Evolutionary conservation across 257 asterid species (phyloP).

Genomic region (Striga asiatica): DNA sequence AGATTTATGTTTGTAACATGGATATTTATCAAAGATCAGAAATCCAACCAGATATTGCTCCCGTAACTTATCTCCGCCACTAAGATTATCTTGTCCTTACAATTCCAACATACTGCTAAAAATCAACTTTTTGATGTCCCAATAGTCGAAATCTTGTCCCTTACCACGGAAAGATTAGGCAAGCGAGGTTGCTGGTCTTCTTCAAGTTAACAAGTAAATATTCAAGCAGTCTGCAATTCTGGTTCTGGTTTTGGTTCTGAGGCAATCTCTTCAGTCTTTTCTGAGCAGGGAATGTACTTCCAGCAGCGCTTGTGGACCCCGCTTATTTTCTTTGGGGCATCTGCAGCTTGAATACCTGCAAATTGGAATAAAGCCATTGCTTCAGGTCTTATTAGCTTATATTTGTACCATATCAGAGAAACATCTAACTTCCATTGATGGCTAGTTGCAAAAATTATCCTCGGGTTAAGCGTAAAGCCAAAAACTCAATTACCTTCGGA

Average conservation of each 20-base stretch:
- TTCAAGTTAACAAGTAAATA: not conserved
- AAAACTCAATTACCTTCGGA: not conserved
- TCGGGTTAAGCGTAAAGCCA: no score
- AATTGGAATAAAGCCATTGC: not conserved
- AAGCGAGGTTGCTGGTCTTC: no score
- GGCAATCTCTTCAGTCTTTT: slow-evolving; percentile 28
- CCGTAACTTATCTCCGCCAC: no score
- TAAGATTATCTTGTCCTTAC: no score
- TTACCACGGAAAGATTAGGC: no score
- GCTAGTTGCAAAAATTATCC: not conserved
- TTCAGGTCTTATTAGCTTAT: not conserved
- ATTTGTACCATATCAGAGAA: not conserved
- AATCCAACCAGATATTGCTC: no score
- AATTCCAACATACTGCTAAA: no score
- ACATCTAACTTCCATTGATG: not conserved
- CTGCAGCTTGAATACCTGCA: slow-evolving; percentile 65
- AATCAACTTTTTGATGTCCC: no score
- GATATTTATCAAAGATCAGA: no score
- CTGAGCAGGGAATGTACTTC: slow-evolving; percentile 50
- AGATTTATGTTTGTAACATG: no score
- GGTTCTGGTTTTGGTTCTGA: no score
- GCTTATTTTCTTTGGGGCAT: slow-evolving; percentile 87
- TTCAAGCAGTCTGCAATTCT: slow-evolving; percentile 38
- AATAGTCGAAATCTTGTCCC: no score
- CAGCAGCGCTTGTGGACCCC: slow-evolving; percentile 97